These are phyloP conservation scores for Metarhizium robertsii DNA, from an alignment of 2,329 filamentous ascomycete genomes.

Conservation along the genomic window DNA sequence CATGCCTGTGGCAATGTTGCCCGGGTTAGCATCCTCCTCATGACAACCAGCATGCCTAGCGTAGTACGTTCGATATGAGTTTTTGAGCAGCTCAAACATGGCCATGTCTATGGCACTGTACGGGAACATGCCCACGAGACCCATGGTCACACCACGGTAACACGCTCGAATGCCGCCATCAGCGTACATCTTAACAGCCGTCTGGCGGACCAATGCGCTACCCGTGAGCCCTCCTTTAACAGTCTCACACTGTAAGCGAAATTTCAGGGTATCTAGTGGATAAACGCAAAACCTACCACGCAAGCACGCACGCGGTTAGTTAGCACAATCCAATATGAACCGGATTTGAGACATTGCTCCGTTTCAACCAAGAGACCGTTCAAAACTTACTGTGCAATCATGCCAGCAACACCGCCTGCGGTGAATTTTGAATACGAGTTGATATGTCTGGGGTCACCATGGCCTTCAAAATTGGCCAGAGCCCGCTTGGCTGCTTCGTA, in stretches of 20 bases:
- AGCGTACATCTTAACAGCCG: slow-evolving; percentile 77
- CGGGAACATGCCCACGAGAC: slow-evolving; percentile 91
- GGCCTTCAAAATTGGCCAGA: slow-evolving; percentile 79
- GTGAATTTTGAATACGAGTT: slow-evolving; percentile 81
- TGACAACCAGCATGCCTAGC: slow-evolving; percentile 60
- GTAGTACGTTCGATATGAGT: slow-evolving; percentile 58
- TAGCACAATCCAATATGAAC: background rate
- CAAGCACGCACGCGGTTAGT: background rate
- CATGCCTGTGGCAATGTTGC: slow-evolving; percentile 74
- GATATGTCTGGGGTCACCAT: slow-evolving; percentile 70
- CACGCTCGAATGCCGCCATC: slow-evolving; percentile 66
- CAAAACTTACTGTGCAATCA: slow-evolving; percentile 71
- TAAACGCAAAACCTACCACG: slow-evolving; percentile 75
- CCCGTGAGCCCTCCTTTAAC: slow-evolving; percentile 78
- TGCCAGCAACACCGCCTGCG: slow-evolving; percentile 83
- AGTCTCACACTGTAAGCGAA: slow-evolving; percentile 84
- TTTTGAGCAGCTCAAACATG: slow-evolving; percentile 90
- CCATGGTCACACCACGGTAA: slow-evolving; percentile 90
- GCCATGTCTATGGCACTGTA: slow-evolving; percentile 95
- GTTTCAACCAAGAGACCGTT: background rate
- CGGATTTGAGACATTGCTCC: background rate
- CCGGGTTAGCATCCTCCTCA: slow-evolving; percentile 74
- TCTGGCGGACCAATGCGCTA: slow-evolving; percentile 72
- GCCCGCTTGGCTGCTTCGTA: slow-evolving; percentile 92
- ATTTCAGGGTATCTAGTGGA: slow-evolving; percentile 76